A percentile compares a stretch with the other conserved stretches of the same genome.
phyloP scores from a whole-genome alignment of 2,329 filamentous ascomycete species.

The Phialophora verrucosa region DNA sequence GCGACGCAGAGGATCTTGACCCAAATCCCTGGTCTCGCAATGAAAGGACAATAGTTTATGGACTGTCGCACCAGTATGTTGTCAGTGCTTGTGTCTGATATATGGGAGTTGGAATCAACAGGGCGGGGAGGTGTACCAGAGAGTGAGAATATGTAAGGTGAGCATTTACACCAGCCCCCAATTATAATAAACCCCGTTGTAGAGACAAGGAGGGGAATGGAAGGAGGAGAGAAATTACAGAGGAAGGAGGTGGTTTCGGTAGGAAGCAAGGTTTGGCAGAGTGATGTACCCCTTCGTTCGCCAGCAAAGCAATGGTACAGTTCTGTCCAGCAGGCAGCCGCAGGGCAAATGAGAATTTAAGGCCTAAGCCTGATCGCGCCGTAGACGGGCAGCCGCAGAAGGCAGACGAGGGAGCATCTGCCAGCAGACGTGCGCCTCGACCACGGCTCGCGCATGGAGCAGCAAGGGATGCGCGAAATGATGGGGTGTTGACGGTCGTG shows the following conservation, averaged over 20 bases:
- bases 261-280: constrained; percentile 37
- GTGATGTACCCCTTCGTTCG: constrained; percentile 41
- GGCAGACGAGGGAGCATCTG: constrained; percentile 36
- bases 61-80: constrained; percentile 12
- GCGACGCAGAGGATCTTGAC: constrained; percentile 3
- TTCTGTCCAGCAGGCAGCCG: constrained; percentile 43
- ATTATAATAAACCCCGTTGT: constrained; percentile 31
- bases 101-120: neutral
- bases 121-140: constrained; percentile 27
- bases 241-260: constrained; percentile 30
- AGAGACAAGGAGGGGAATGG: constrained; percentile 30
- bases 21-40: neutral
- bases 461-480: constrained; percentile 37
- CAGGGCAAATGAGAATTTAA: constrained; percentile 38
- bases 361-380: constrained; percentile 33
- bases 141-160: constrained; percentile 32
- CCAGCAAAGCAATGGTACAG: constrained; percentile 39
- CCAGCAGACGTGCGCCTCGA: constrained; percentile 37
- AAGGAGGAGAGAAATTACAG: constrained; percentile 37
- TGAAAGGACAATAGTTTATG: constrained; percentile 16
- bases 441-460: constrained; percentile 38
- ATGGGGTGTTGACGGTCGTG: constrained; percentile 43
- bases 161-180: constrained; percentile 33
- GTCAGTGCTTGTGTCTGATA: constrained; percentile 4
- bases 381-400: constrained; percentile 34